Base-by-base conservation (phyloP, 805 yeast genomes). In the Schwanniomyces vanrijiae region DNA sequence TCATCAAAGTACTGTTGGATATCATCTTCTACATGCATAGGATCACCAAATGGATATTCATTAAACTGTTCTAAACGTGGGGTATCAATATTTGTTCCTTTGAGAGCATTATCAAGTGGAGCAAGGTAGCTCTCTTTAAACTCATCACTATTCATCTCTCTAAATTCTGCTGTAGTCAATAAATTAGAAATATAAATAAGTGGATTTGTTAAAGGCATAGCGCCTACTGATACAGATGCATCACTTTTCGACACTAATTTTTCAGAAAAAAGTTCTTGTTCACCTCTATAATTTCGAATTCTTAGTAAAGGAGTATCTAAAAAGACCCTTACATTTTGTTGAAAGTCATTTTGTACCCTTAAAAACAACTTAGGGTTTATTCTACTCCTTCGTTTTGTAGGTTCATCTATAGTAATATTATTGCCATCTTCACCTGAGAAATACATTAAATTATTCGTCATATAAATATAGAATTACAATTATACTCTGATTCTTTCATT, bases 351-450 rank as follows among this genome's bases (percentile, higher is more conserved):
- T 3, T 25, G 33, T 9, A 40, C 34, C 16, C 18, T 40, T 6
- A 20, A 14, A 26, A 25, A 40, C 25, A 26, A 18, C 18, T 25
- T 13, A 22, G 35, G 43, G 14, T 40, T 40, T 22, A 40, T 14
- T 29, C 34, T 40, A 24, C 11, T 25, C n/a, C 35, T 13, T 11
- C 10, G 9, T 18, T 26, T 40, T 9, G n/a, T 20, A 18, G 43
- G 33, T 2, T 40, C 43, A 40, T 40, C 43, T 25, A 11, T 18
- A 11, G 43, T 25, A 10, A 40, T 40, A 29, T 26, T 18, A 18
- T 40, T 19, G 25, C 24, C 29, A 16, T 34, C 45, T 33, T 33
- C 40, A 14, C 40, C 40, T 21, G 45, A 42, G 19, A 42, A 42
- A 38, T 42, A 42, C 45, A 42, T 42, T 11, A 13, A 11, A 38